Percentiles rank a stretch among this genome's conserved stretches.
phyloP scores from a whole-genome alignment of 164 flowering plant genomes.

The Protea cynaroides region DNA sequence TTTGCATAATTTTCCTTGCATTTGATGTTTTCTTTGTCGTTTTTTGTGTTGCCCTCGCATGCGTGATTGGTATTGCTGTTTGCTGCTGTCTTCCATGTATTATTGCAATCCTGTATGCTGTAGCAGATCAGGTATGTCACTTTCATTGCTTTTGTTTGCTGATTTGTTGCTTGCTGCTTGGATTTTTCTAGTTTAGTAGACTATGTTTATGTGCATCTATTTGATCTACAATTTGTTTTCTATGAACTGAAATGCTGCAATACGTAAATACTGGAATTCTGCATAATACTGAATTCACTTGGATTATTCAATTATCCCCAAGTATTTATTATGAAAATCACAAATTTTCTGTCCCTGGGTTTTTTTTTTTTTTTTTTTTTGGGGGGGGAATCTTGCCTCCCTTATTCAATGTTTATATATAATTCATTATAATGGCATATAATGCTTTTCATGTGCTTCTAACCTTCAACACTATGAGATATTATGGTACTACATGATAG shows the following conservation, averaged over 20 bases:
- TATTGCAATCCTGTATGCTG: conserved; percentile 67
- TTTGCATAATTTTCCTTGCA: conserved; percentile 61
- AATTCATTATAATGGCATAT: too few relatives aligned
- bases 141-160: neutral
- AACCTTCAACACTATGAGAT: too few relatives aligned
- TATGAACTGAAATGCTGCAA: neutral
- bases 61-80: conserved; percentile 78
- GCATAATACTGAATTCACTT: too few relatives aligned
- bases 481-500: too few relatives aligned
- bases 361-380: too few relatives aligned
- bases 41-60: conserved; percentile 70
- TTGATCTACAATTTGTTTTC: neutral
- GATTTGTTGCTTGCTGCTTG: neutral
- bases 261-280: too few relatives aligned
- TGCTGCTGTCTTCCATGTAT: conserved; percentile 91
- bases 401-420: too few relatives aligned
- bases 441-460: too few relatives aligned
- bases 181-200: neutral
- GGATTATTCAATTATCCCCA: too few relatives aligned
- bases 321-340: too few relatives aligned
- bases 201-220: neutral
- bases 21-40: conserved; percentile 77
- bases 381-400: too few relatives aligned
- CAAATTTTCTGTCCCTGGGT: too few relatives aligned
- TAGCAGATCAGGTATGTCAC: conserved; percentile 58